Base-by-base conservation (phyloP, 495 filamentous ascomycete genomes). In the Staphylotrichum tortipilum region DNA sequence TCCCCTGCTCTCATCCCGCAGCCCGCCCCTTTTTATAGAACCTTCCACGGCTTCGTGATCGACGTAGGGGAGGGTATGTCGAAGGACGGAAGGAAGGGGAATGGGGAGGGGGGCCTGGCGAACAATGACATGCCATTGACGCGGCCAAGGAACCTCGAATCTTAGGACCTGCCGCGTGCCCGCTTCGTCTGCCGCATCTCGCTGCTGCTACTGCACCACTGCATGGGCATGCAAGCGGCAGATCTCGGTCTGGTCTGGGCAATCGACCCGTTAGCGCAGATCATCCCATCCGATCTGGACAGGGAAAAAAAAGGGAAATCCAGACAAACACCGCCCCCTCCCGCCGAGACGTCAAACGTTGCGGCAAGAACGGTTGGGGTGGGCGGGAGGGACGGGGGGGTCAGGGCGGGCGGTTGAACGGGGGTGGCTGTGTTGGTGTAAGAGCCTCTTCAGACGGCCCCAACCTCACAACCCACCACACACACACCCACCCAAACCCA, bases 341-440 rank as follows among this genome's bases (percentile, higher is more conserved):
- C 28, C 41, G 24, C 17, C 28, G 26, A 36, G 31, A 31, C 28
- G 42, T 39, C 37, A 44, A 21, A 31, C 21, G 28, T 15, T 22
- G 42, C 18, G 28, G 23, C 26, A 42, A 17, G n/a, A n/a, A n/a
- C n/a, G n/a, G n/a, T n/a, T n/a, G n/a, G n/a, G n/a, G n/a, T n/a
- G n/a, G n/a, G n/a, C n/a, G n/a, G n/a, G n/a, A n/a, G n/a, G n/a
- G n/a, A n/a, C n/a, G n/a, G n/a, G n/a, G n/a, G n/a, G n/a, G n/a
- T n/a, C n/a, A n/a, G n/a, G n/a, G n/a, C n/a, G n/a, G n/a, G 41
- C 11, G 30, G 30, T 4, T 15, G 4, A 14, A 24, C 17, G 47
- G 47, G 37, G 47, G 36, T 49, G 47, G 47, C 47, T 41, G 47
- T 49, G 44, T 19, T 28, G 36, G 34, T 34, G 26, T 34, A 41